A percentile compares a stretch with the other conserved stretches of the same genome.
Conservation (phyloP, 306 rosid species). For the Fagus crenata region DNA sequence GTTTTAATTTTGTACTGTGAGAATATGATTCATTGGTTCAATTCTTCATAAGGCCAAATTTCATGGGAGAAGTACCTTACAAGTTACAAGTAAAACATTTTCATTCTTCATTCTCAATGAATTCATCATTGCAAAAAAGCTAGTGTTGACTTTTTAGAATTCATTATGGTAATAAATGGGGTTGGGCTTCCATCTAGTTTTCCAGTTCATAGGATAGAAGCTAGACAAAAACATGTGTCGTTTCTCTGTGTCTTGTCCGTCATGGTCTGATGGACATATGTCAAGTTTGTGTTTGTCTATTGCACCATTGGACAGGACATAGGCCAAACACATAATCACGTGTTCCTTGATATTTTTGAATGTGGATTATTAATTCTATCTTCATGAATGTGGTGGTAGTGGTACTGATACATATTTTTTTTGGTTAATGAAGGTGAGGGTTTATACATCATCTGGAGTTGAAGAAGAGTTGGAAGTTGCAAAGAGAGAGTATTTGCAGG, state of each 20-base stretch:
- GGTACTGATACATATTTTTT: constrained; percentile 24
- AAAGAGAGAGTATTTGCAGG: constrained; percentile 74
- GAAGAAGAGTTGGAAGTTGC: constrained; percentile 80
- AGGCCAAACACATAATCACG: too few relatives aligned
- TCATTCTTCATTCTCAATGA: not conserved
- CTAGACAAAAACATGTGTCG: too few relatives aligned
- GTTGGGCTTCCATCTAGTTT: not conserved
- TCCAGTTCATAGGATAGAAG: too few relatives aligned
- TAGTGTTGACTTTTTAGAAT: not conserved
- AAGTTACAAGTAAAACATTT: not conserved
- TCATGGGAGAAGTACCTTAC: not conserved
- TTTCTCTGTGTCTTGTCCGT: too few relatives aligned
- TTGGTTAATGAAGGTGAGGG: constrained; percentile 66
- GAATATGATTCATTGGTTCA: not conserved
- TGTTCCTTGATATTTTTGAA: not conserved
- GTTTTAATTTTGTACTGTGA: not conserved
- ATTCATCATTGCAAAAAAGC: not conserved
- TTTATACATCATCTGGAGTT: constrained; percentile 64
- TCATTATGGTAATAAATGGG: not conserved
- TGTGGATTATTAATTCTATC: not conserved
- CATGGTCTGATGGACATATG: too few relatives aligned
- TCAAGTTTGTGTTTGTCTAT: too few relatives aligned
- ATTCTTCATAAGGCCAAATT: not conserved
- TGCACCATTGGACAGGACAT: too few relatives aligned
- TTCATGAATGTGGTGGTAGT: constrained; percentile 19